Evolutionary conservation across 192 early-diverging fungal genomes (phyloP), one percentile per base, ranked within the genome.

Genomic region (Backusella parvicylindrica): DNA sequence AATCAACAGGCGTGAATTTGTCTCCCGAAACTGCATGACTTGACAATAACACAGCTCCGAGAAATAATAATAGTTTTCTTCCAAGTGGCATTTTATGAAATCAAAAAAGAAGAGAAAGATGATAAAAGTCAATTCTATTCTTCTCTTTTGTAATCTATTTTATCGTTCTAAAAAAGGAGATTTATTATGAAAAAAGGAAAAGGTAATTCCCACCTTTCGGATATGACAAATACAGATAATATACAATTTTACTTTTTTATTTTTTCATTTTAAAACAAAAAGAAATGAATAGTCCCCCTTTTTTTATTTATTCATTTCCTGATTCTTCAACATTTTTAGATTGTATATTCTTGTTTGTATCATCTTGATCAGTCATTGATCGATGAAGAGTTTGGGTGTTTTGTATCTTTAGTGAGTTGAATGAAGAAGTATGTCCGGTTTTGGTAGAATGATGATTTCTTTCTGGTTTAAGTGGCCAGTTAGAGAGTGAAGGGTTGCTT

Each of bases 1-100:
- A 86, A 64, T 85, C 85, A 75, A 89, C 79, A 6, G 90, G 88
- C 41, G 84, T 85, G 9, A 60, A 60, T 13, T 60, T 9, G 12
- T 60, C 23, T 26, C 53, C 53, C 2, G 2, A 28, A n/a, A 26
- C 53, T 28, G 26, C 11, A 28, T 28, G 9, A 11, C 23, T 60
- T 13, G 11, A 28, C 8, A 60, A 26, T 28, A 60, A 28, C 53
- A 26, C 53, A 60, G 26, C 53, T 3, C 53, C 21, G 3, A 56
- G 23, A 26, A 56, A 11, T 28, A 26, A 26, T 12, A 56, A 26
- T 6, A 47, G 5, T 2, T 26, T 23, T 56, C 23, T 23, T 11
- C 9, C 3, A 26, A 56, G n/a, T 26, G 21, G 8, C 53, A 56
- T 56, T 9, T 38, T 23, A 26, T 56, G 16, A 56, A 13, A 26